Base-by-base conservation (phyloP, 2,329 filamentous ascomycete species). In the Fusarium temperatum region DNA sequence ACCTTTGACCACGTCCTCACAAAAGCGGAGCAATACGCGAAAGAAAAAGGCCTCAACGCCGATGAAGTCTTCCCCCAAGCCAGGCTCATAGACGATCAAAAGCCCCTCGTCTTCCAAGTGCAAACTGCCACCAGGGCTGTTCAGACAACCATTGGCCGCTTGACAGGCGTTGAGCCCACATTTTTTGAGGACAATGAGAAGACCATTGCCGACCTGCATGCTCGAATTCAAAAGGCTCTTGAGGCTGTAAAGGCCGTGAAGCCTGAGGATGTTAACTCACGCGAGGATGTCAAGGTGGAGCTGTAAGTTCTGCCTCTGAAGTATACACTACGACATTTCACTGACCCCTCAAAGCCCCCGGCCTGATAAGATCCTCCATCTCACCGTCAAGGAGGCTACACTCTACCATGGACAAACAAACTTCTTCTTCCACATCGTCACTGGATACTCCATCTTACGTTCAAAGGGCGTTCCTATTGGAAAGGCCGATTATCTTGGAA, bases 11-110 rank as follows among this genome's bases (percentile, higher is more conserved):
- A 64, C 1, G 20, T 64, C 15, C 61, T 64, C n/a, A 44, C 18
- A 22, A 68, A 75, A 20, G 75, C 75, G 6, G 70, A 77, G n/a
- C 47, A 76, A 24, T 70, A 72, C 44, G 72, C 74, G 47, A 69
- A 72, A 12, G 66, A 72, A 30, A 74, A 77, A 30, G 55, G 60
- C 3, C 32, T 74, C 24, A 53, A 75, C 24, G 63, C 70, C 24
- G 60, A 77, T 30, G 59, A 63, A 10, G 50, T 35, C 5, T 75
- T 68, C 3, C 38, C 53, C 6, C 32, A 70, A 35, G 74, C 74
- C 22, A 69, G 63, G 1, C 64, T 77, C 6, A 17, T 77, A 15
- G 70, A 76, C 14, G 75, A 77, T 24, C 72, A 77, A 42, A 66
- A 66, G 3, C 70, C 72, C 14, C 42, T 76, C 22, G 39, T 66